Conservation (phyloP, 305 asterid species). For the Monarda citriodora region DNA sequence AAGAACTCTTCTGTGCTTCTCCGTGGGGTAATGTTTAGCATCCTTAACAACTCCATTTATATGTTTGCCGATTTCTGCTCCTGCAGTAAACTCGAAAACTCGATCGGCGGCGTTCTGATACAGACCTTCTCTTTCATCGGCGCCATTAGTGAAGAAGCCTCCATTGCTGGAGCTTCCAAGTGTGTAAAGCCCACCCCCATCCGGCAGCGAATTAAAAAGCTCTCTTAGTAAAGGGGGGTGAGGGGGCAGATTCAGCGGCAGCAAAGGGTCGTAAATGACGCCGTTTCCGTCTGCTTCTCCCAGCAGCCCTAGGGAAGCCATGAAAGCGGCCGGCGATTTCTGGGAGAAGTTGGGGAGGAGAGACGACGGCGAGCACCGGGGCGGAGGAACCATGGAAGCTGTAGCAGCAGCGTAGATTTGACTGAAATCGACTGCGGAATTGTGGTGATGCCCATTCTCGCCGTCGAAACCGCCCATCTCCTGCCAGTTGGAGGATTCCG, state of each 20-base stretch:
- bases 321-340: slow-evolving; percentile 42
- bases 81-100: slow-evolving; percentile 54
- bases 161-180: neutral
- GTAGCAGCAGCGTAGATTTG: slow-evolving; percentile 10
- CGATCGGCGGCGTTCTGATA: slow-evolving; percentile 55
- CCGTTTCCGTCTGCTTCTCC: slow-evolving; percentile 42
- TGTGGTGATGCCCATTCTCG: slow-evolving; percentile 3
- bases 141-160: slow-evolving; percentile 46
- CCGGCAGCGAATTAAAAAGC: slow-evolving; percentile 66
- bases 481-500: slow-evolving; percentile 29
- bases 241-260: slow-evolving; percentile 76
- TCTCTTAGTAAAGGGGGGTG: slow-evolving; percentile 85
- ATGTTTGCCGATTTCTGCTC: slow-evolving; percentile 47
- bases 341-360: slow-evolving; percentile 43
- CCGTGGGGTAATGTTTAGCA: slow-evolving; percentile 68
- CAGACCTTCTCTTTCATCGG: slow-evolving; percentile 45
- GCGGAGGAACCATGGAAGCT: slow-evolving; percentile 44
- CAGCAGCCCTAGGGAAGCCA: slow-evolving; percentile 58
- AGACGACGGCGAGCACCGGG: slow-evolving; percentile 38
- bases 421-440: neutral
- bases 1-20: slow-evolving; percentile 72
- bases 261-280: slow-evolving; percentile 61
- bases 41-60: slow-evolving; percentile 57
- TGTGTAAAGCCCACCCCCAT: slow-evolving; percentile 46
- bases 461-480: slow-evolving; percentile 20